A percentile compares a stretch with the other conserved stretches of the same genome.
Conservation (phyloP, 2,329 filamentous ascomycete species). For the Trichoderma afroharzianum region DNA sequence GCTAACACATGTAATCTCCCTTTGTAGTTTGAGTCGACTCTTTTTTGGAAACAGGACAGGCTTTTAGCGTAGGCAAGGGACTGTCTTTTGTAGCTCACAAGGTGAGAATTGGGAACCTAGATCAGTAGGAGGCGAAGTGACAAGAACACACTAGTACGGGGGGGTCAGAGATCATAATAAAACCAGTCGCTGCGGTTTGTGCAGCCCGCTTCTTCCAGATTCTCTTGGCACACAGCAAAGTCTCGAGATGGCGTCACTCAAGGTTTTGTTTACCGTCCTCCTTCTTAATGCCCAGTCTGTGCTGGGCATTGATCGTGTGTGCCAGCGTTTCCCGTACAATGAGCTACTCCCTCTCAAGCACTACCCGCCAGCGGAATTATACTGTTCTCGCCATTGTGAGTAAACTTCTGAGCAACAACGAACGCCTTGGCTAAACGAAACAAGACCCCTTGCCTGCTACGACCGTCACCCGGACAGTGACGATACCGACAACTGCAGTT, state of each 20-base stretch:
- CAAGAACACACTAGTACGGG: neutral
- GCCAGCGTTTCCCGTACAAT: neutral
- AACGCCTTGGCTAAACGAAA: neutral
- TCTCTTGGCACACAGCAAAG: neutral
- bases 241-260: neutral
- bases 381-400: slow-evolving; percentile 4
- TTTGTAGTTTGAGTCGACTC: neutral
- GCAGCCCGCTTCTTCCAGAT: neutral
- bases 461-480: slow-evolving; percentile 2
- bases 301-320: neutral
- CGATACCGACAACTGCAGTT: neutral
- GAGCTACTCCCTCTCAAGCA: neutral
- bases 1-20: neutral
- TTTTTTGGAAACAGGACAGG: neutral
- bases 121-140: neutral
- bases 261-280: neutral
- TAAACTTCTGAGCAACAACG: neutral
- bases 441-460: neutral
- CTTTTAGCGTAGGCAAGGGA: neutral
- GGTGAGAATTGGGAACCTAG: neutral
- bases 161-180: neutral
- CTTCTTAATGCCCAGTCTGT: neutral
- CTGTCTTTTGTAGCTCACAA: neutral
- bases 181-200: neutral
- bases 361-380: slow-evolving; percentile 2